Conservation (phyloP, 768 basidiomycete species). For the Lentinula edodes region DNA sequence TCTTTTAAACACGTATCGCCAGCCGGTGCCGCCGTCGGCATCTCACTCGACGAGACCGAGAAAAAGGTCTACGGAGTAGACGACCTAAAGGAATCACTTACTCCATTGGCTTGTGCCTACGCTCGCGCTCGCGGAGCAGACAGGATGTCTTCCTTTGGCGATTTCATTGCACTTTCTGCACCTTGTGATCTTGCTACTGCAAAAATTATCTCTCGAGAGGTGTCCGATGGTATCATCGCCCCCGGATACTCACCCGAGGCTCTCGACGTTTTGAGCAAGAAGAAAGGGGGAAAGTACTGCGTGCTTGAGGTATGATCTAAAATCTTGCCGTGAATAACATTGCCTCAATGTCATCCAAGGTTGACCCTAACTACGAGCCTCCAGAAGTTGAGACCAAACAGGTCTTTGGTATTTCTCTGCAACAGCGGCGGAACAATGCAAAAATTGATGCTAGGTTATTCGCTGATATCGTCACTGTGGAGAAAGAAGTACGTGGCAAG, state of each 20-base stretch:
- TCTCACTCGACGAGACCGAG: conserved; percentile 76
- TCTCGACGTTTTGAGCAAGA: conserved; percentile 85
- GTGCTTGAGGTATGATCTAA: conserved; percentile 69
- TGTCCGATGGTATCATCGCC: conserved; percentile 97
- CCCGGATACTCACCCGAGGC: conserved; percentile 89
- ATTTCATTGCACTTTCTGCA: conserved; percentile 94
- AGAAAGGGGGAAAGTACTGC: conserved; percentile 98
- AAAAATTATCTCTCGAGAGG: conserved; percentile 95
- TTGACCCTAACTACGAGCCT: conserved; percentile 82
- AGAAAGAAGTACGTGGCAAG: conserved; percentile 60
- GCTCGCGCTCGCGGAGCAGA: conserved; percentile 98
- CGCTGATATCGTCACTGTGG: conserved; percentile 82
- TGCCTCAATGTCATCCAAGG: conserved; percentile 40
- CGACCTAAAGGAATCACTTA: conserved; percentile 86
- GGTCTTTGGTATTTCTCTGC: conserved; percentile 87
- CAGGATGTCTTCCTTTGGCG: conserved; percentile 99
- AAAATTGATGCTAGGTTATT: conserved; percentile 82
- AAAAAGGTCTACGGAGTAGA: conserved; percentile 96
- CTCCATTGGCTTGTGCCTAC: conserved; percentile 87
- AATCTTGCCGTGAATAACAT: background rate
- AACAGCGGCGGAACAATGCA: conserved; percentile 86
- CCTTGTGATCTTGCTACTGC: conserved; percentile 93
- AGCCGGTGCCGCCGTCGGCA: conserved; percentile 91
- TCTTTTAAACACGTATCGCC: conserved; percentile 99
- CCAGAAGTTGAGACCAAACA: conserved; percentile 85